Base-by-base conservation (phyloP, 441 rosid species). In the Omphalea diandra region DNA sequence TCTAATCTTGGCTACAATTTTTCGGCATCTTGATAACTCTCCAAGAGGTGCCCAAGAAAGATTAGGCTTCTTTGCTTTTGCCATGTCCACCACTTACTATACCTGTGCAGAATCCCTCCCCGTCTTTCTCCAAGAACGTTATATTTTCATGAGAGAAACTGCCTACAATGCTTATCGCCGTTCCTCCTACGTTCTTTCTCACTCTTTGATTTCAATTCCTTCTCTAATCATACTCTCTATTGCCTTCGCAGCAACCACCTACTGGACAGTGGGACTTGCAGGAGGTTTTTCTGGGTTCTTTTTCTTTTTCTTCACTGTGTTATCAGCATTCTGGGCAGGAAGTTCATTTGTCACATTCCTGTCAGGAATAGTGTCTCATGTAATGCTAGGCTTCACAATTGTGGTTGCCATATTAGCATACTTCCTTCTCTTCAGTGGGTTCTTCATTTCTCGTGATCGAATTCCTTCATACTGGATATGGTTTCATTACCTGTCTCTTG, bases 111-210 rank as follows among this genome's bases (percentile, higher is more conserved):
- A 90, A 80, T 91, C 97, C 44, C 84, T 93, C 73, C 95, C 97
- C 5, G 92, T 85, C 2, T 93, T 90, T 68, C 83, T 93, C 43
- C 95, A 90, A 67, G 97, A 93, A 67, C 84, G 95, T 1, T 87
- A 93, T 81, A 93, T 93, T 24, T 93, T 93, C 88, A 92, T 92
- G 96, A 79, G 96, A 67, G 98, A 92, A 82, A 92, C 93, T 0
- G 98, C 96, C 26, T 90, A 90, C 82, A 93, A 93, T 49, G 97
- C 97, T 6, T 93, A 93, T 59, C 76, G 98, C 0, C 76, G 95
- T n/a, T 93, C 93, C 0, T 93, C 98, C 0, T 93, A 93, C 71
- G 97, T 93, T 43, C 89, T 93, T 22, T 82, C 98, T 17, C 97
- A 87, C 38, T 78, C 95, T 11, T 66, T 93, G 9, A 79, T 93